Conservation (phyloP, 2,329 filamentous ascomycete genomes). For the Polychaeton citri region DNA sequence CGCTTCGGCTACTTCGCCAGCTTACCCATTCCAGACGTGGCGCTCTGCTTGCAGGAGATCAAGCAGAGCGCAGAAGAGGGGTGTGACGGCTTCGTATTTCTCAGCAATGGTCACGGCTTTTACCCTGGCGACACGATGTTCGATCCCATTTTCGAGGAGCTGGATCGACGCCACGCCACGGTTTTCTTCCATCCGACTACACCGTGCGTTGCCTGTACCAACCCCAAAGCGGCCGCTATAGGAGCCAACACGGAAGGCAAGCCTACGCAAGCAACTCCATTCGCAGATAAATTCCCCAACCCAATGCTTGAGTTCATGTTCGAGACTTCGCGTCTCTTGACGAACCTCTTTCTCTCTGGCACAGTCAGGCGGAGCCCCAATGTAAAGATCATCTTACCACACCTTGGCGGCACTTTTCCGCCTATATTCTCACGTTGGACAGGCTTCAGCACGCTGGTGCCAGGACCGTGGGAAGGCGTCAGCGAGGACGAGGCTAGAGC, state of each 20-base stretch:
- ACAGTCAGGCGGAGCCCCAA: slow-evolving; percentile 33
- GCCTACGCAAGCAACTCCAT: slow-evolving; percentile 22
- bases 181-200: slow-evolving; percentile 45
- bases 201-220: slow-evolving; percentile 25
- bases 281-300: slow-evolving; percentile 25
- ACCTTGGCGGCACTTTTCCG: slow-evolving; percentile 34
- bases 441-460: slow-evolving; percentile 25
- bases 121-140: slow-evolving; percentile 38
- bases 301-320: slow-evolving; percentile 41
- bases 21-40: slow-evolving; percentile 38
- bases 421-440: slow-evolving; percentile 33
- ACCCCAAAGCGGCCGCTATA: slow-evolving; percentile 5
- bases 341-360: slow-evolving; percentile 36
- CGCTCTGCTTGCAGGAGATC: slow-evolving; percentile 36
- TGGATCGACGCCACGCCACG: slow-evolving; percentile 33
- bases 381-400: slow-evolving; percentile 36
- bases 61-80: slow-evolving; percentile 27
- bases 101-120: slow-evolving; percentile 40
- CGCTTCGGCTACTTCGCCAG: slow-evolving; percentile 42
- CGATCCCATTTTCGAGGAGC: slow-evolving; percentile 33
- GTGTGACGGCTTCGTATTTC: slow-evolving; percentile 38
- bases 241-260: slow-evolving; percentile 8
- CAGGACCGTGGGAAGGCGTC: slow-evolving; percentile 18
- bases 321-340: slow-evolving; percentile 36
- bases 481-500: slow-evolving; percentile 16